Conservation (phyloP, 2,329 filamentous ascomycete species). For the Aspergillus hiratsukae region DNA sequence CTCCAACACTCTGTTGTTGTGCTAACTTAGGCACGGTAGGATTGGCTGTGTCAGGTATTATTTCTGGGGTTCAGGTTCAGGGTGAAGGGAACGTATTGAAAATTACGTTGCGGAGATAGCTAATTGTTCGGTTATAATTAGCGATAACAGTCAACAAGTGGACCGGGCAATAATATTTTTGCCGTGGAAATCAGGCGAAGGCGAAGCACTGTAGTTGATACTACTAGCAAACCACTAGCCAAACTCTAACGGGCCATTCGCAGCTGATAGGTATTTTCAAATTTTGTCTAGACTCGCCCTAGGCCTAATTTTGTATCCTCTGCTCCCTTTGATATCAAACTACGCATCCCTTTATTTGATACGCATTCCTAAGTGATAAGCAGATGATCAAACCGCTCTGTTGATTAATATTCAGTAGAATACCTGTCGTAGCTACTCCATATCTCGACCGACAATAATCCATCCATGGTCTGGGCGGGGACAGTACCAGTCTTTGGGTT, state of each 20-base stretch:
- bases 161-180: not conserved
- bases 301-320: not conserved
- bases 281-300: not conserved
- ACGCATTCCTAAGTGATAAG: not conserved
- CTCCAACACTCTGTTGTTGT: not conserved
- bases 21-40: not conserved
- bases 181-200: not conserved
- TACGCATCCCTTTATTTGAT: not conserved
- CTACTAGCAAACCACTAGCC: constrained; percentile 5
- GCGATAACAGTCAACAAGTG: too few species aligned
- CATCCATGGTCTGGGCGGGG: not conserved
- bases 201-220: constrained; percentile 2
- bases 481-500: not conserved
- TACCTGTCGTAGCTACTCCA: not conserved
- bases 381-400: not conserved
- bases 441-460: not conserved
- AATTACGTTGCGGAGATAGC: not conserved
- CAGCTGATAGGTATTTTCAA: constrained; percentile 4
- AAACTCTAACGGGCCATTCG: constrained; percentile 2
- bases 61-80: not conserved
- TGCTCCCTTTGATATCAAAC: not conserved
- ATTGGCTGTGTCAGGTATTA: not conserved
- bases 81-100: not conserved
- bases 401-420: not conserved
- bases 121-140: too few species aligned